Percentiles rank a stretch among this genome's conserved stretches.
These are phyloP conservation scores for Globisporangium alternatum DNA, from an alignment of 352 stramenopile species.

Conservation along the genomic window DNA sequence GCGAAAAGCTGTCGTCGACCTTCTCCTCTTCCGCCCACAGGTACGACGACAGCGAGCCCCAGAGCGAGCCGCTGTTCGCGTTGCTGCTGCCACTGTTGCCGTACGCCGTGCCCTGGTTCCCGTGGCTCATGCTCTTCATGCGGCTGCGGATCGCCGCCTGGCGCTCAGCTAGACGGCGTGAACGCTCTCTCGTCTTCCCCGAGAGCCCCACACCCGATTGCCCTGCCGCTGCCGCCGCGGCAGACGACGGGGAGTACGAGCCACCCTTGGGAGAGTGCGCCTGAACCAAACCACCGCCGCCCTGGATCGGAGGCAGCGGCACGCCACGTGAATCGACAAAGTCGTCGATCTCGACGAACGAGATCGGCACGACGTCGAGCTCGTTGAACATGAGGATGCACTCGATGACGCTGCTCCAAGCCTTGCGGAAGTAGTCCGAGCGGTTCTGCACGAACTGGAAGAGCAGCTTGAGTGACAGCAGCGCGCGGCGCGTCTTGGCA, in stretches of 20 bases:
- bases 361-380: conserved; percentile 78
- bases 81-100: conserved; percentile 28
- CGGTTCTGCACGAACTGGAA: conserved; percentile 86
- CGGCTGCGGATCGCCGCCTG: conserved; percentile 79
- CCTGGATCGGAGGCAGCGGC: conserved; percentile 72
- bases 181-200: conserved; percentile 76
- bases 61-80: conserved; percentile 56
- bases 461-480: conserved; percentile 75
- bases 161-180: conserved; percentile 71
- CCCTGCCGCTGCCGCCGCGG: conserved; percentile 1
- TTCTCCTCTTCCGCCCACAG: conserved; percentile 84
- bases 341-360: conserved; percentile 87
- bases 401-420: conserved; percentile 79
- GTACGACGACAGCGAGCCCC: conserved; percentile 82
- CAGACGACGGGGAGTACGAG: conserved; percentile 24
- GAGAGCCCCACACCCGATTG: conserved; percentile 49
- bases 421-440: conserved; percentile 73
- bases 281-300: conserved; percentile 19
- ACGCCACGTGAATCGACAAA: conserved; percentile 84
- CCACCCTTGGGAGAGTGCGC: conserved; percentile 26
- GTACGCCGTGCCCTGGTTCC: conserved; percentile 40
- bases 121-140: conserved; percentile 77
- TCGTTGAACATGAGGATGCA: conserved; percentile 89
- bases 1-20: conserved; percentile 71
- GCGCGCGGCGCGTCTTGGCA: conserved; percentile 69